A percentile compares a stretch with the other conserved stretches of the same genome.
Conservation (phyloP, 768 basidiomycete species). For the Collybiopsis confluens region DNA sequence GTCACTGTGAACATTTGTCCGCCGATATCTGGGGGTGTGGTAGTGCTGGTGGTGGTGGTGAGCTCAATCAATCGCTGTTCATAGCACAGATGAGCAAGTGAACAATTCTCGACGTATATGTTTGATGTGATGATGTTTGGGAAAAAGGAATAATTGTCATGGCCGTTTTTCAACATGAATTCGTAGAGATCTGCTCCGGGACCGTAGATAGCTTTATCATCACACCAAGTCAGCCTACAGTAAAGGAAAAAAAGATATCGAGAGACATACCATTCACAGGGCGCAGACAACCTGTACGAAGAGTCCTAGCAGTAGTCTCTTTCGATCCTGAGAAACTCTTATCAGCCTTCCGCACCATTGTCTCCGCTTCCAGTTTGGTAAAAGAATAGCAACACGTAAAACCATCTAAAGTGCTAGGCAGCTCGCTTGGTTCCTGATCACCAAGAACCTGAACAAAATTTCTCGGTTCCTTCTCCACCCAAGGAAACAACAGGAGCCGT, state of each 20-base stretch:
- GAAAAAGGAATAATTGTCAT: neutral
- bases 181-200: conserved; percentile 36
- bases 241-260: no score
- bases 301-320: conserved; percentile 1
- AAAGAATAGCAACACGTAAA: neutral
- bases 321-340: neutral
- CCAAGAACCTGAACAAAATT: neutral
- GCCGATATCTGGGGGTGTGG: conserved; percentile 30
- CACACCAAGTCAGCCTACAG: no score
- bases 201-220: conserved; percentile 25
- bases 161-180: conserved; percentile 23
- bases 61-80: conserved; percentile 33
- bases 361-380: conserved; percentile 16
- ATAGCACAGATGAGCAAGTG: conserved; percentile 35
- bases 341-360: neutral
- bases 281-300: conserved; percentile 37
- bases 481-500: neutral
- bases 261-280: conserved; percentile 33
- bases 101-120: conserved; percentile 36
- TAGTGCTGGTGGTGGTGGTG: conserved; percentile 5
- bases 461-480: neutral
- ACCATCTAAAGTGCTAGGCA: neutral
- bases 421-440: neutral
- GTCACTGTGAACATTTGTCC: conserved; percentile 34
- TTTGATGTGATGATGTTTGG: neutral